Percentiles rank a stretch among this genome's conserved stretches.
Evolutionary conservation across 75 land plant genomes (phyloP).

Genomic region (Cunninghamia lanceolata): DNA sequence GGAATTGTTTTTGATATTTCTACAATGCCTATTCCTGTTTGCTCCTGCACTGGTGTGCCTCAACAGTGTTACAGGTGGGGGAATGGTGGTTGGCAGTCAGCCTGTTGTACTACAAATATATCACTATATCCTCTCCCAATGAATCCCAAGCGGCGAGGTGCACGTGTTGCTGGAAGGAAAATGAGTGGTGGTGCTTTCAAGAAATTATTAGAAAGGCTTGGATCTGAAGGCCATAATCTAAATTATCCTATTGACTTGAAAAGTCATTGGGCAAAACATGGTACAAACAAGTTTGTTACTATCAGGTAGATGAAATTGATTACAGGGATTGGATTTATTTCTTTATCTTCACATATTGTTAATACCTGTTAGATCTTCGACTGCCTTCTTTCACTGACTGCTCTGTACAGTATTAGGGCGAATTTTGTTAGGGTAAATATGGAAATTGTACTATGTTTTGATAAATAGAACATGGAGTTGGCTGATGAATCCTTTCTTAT

Average conservation of each 20-base stretch:
- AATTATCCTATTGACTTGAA: conserved; percentile 52
- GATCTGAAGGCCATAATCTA: conserved; percentile 48
- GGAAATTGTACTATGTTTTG: conserved; percentile 5
- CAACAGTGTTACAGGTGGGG: conserved; percentile 81
- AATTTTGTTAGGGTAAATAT: neutral
- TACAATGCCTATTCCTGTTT: conserved; percentile 55
- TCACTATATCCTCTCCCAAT: conserved; percentile 63
- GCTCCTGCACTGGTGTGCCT: conserved; percentile 59
- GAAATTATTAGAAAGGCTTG: conserved; percentile 61
- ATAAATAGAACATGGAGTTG: neutral
- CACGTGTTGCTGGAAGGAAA: conserved; percentile 68
- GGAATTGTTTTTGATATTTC: conserved; percentile 52
- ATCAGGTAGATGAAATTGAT: conserved; percentile 47
- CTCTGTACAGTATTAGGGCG: neutral
- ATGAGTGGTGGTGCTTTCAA: conserved; percentile 72
- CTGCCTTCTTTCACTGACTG: neutral
- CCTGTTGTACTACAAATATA: conserved; percentile 63
- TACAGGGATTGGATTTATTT: neutral
- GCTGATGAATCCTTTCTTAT: neutral
- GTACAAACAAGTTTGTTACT: conserved; percentile 79
- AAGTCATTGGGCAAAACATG: conserved; percentile 77
- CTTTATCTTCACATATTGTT: neutral
- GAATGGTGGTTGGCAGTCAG: conserved; percentile 74
- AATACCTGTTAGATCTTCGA: neutral
- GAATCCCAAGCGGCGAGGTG: conserved; percentile 52